These are phyloP conservation scores for Pseudonectria foliicola DNA, from an alignment of 2,329 filamentous ascomycete genomes.

Conservation along the genomic window DNA sequence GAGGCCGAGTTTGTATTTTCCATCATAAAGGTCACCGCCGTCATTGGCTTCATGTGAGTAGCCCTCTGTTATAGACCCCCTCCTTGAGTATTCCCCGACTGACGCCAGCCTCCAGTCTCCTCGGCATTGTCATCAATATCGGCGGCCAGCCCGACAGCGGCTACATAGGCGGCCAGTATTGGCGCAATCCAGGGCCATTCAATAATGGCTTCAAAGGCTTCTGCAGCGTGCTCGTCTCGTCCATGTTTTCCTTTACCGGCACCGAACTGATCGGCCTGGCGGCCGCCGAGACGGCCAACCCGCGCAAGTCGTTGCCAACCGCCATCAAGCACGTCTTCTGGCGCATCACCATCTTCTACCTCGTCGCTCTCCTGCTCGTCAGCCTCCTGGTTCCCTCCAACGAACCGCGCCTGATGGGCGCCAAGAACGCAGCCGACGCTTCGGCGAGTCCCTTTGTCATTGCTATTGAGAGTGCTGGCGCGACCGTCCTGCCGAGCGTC, in stretches of 20 bases:
- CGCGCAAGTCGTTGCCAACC: conserved; percentile 71
- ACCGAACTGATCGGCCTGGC: conserved; percentile 72
- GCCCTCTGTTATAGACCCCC: conserved; percentile 22
- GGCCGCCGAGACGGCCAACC: conserved; percentile 69
- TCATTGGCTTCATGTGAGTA: conserved; percentile 78
- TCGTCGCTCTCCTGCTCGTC: conserved; percentile 75
- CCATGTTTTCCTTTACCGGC: conserved; percentile 68
- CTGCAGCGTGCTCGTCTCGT: conserved; percentile 68
- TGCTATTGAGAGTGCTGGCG: conserved; percentile 77
- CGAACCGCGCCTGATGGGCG: conserved; percentile 54
- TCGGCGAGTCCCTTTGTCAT: conserved; percentile 89
- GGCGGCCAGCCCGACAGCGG: conserved; percentile 66
- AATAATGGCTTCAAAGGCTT: conserved; percentile 77
- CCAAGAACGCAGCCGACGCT: conserved; percentile 51
- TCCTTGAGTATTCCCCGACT: conserved; percentile 1
- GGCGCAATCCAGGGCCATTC: conserved; percentile 73
- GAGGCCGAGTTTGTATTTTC: conserved; percentile 86
- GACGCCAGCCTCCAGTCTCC: conserved; percentile 46
- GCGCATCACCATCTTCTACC: conserved; percentile 86
- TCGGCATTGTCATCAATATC: conserved; percentile 78
- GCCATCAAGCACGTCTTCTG: conserved; percentile 94
- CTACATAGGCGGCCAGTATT: conserved; percentile 76
- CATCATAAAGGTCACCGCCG: conserved; percentile 75
- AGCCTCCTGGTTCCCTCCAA: conserved; percentile 74
- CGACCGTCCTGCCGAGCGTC: conserved; percentile 70